phyloP scores from a whole-genome alignment of 352 stramenopile species.

The Nothophytophthora sp. region DNA sequence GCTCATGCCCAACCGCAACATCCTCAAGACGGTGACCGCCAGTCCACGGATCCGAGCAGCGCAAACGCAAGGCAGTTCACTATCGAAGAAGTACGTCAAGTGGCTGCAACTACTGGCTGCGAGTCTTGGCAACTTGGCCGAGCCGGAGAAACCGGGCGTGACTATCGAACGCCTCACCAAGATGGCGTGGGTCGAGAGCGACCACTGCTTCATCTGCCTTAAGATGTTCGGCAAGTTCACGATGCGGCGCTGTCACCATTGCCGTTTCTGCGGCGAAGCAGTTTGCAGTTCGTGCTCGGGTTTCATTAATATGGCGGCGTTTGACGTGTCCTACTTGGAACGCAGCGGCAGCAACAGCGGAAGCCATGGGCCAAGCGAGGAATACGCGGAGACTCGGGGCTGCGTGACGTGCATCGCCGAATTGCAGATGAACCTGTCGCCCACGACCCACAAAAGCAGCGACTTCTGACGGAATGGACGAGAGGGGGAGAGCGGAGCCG shows the following conservation, averaged over 20 bases:
- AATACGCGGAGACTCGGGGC: conserved; percentile 18
- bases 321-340: conserved; percentile 24
- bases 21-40: conserved; percentile 29
- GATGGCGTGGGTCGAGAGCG: conserved; percentile 43
- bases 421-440: conserved; percentile 25
- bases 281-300: conserved; percentile 59
- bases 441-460: conserved; percentile 12
- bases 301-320: conserved; percentile 42
- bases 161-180: conserved; percentile 23
- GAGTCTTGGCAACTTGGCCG: conserved; percentile 34
- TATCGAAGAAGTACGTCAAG: conserved; percentile 47
- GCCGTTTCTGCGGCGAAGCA: conserved; percentile 64
- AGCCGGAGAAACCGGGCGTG: conserved; percentile 20
- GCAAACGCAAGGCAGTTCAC: conserved; percentile 12
- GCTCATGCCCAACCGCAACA: conserved; percentile 39
- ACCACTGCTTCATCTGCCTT: conserved; percentile 57
- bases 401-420: conserved; percentile 23
- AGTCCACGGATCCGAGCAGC: conserved; percentile 21
- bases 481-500: no score
- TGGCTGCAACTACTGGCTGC: conserved; percentile 48
- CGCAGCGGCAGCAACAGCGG: not conserved
- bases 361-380: conserved; percentile 6
- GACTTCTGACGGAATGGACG: no score
- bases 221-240: conserved; percentile 51
- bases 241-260: conserved; percentile 58